Conservation (phyloP, 108 stramenopile species). For the Chaetoceros tenuissimus region DNA sequence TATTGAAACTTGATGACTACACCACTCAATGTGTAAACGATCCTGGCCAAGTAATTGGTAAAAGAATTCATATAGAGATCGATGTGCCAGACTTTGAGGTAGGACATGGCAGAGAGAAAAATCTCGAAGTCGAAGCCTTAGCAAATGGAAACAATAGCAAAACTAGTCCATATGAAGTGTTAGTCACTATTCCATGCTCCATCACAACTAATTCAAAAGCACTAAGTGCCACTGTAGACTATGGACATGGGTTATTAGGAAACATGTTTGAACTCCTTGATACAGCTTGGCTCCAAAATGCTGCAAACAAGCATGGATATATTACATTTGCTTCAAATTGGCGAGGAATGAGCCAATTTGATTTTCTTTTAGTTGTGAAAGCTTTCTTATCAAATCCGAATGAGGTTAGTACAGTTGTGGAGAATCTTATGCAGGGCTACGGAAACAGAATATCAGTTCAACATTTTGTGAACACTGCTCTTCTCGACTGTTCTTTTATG, state of each 20-base stretch:
- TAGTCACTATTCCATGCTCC: constrained; percentile 61
- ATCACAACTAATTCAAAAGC: constrained; percentile 17
- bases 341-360: constrained; percentile 61
- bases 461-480: constrained; percentile 22
- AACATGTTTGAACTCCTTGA: background rate
- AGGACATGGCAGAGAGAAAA: constrained; percentile 21
- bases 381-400: constrained; percentile 27
- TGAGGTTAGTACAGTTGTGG: constrained; percentile 29
- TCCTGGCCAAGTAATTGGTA: constrained; percentile 18
- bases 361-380: constrained; percentile 42
- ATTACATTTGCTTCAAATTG: constrained; percentile 55
- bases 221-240: constrained; percentile 52
- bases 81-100: constrained; percentile 57
- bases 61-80: constrained; percentile 45
- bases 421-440: constrained; percentile 55
- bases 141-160: background rate
- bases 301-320: constrained; percentile 55
- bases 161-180: constrained; percentile 40
- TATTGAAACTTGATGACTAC: constrained; percentile 10
- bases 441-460: constrained; percentile 45
- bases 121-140: constrained; percentile 18
- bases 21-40: constrained; percentile 5
- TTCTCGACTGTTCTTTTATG: constrained; percentile 17
- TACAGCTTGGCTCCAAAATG: background rate
- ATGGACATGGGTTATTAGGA: constrained; percentile 71